phyloP scores from a whole-genome alignment of 225 moss, liverwort and hornwort genomes.

The Thuidium tamariscinum region DNA sequence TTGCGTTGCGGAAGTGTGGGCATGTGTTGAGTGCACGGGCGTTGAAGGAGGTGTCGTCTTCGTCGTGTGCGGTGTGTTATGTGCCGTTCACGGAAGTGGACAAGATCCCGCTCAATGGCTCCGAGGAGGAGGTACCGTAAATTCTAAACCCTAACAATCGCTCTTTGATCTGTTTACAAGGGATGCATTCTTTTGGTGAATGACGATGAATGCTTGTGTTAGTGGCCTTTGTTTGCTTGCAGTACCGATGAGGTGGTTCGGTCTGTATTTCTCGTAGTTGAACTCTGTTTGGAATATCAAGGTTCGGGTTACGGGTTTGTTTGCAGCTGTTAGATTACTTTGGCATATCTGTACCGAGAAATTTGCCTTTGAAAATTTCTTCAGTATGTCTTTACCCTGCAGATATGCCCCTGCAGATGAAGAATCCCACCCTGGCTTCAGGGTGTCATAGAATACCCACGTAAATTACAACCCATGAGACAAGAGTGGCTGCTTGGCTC shows the following conservation, averaged over 20 bases:
- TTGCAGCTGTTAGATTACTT: background rate
- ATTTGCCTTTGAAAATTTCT: background rate
- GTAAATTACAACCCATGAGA: too few relatives aligned
- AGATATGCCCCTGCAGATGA: background rate
- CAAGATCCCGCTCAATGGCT: conserved; percentile 76
- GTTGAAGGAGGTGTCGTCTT: conserved; percentile 69
- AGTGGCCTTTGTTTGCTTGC: background rate
- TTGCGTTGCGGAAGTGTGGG: conserved; percentile 67
- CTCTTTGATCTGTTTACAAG: background rate
- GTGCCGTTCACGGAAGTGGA: conserved; percentile 56
- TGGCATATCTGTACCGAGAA: background rate
- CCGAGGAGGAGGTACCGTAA: conserved; percentile 62
- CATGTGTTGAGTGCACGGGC: conserved; percentile 89
- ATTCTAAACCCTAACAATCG: background rate
- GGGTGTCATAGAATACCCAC: background rate
- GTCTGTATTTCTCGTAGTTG: background rate
- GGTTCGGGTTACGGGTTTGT: background rate
- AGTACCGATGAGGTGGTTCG: background rate
- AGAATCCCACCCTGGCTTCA: background rate
- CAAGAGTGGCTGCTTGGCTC: background rate
- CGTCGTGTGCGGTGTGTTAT: conserved; percentile 78
- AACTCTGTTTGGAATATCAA: background rate
- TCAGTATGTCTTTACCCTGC: background rate
- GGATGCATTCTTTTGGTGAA: background rate
- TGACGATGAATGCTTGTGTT: background rate